Percentiles rank a stretch among this genome's conserved stretches.
These are phyloP conservation scores for Escallonia herrerae DNA, from an alignment of 129 eudicot species.

Conservation along the genomic window DNA sequence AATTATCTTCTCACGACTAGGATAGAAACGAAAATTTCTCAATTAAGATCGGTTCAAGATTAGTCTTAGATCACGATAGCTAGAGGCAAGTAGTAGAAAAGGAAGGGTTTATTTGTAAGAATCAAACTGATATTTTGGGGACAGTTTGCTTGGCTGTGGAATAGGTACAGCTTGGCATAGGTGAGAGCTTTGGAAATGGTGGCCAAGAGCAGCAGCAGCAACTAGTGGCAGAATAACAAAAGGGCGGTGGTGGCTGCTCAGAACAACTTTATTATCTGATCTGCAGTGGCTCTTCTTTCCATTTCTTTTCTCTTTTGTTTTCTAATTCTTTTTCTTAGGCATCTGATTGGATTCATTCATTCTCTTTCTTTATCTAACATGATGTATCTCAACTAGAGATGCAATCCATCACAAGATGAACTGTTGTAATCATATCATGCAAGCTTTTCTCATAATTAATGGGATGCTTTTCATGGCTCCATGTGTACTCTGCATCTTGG, in stretches of 20 bases:
- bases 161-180: conserved; percentile 47
- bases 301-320: conserved; percentile 17
- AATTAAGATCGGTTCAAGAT: too few relatives aligned
- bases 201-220: conserved; percentile 28
- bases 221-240: conserved; percentile 33
- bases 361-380: conserved; percentile 30
- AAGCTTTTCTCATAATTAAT: not conserved
- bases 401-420: conserved; percentile 22
- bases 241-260: conserved; percentile 54
- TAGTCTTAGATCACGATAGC: too few relatives aligned
- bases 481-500: too few relatives aligned
- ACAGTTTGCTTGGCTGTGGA: conserved; percentile 94
- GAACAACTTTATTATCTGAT: conserved; percentile 54
- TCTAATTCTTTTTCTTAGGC: conserved; percentile 26
- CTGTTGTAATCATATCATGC: conserved; percentile 22
- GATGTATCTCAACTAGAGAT: conserved; percentile 42
- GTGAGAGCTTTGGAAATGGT: conserved; percentile 25
- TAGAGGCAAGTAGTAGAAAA: too few relatives aligned
- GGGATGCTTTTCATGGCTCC: not conserved
- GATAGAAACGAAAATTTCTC: too few relatives aligned
- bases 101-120: conserved; percentile 3
- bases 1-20: too few relatives aligned
- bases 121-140: conserved; percentile 30
- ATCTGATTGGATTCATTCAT: conserved; percentile 42
- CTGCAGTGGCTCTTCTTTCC: conserved; percentile 43